Evolutionary conservation across 2,329 filamentous ascomycete species (phyloP).

Genomic region (Nemania sp.): DNA sequence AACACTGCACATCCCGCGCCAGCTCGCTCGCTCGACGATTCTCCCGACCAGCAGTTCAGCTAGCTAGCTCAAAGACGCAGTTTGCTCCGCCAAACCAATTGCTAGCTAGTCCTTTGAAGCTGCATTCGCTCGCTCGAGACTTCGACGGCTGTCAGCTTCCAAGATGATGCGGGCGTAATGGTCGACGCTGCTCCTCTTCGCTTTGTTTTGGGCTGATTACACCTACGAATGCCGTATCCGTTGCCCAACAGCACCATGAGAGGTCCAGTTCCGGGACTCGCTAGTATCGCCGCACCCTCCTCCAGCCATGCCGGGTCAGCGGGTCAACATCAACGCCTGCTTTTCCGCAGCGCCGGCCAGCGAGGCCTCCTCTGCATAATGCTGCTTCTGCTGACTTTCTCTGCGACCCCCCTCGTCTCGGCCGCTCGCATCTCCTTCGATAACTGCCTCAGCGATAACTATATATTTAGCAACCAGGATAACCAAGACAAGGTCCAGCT

Average conservation of each 20-base stretch:
- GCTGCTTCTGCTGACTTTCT: constrained; percentile 55
- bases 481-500: constrained; percentile 69
- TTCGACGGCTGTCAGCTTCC: constrained; percentile 32
- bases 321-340: constrained; percentile 26
- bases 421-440: constrained; percentile 81
- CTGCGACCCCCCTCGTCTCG: constrained; percentile 58
- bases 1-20: constrained; percentile 23
- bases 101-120: constrained; percentile 15
- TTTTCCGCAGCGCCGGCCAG: constrained; percentile 6
- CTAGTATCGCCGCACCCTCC: constrained; percentile 28
- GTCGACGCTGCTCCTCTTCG: constrained; percentile 42
- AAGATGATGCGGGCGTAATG: constrained; percentile 49
- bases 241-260: constrained; percentile 46
- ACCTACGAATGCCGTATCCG: constrained; percentile 30
- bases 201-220: constrained; percentile 39
- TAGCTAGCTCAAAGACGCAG: constrained; percentile 14
- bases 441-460: constrained; percentile 80
- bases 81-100: constrained; percentile 15
- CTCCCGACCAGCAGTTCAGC: not conserved
- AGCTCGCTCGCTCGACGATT: constrained; percentile 14
- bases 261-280: constrained; percentile 34
- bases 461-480: constrained; percentile 64
- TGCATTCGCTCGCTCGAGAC: constrained; percentile 39
- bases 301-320: constrained; percentile 27
- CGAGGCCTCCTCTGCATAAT: constrained; percentile 25